Evolutionary conservation across 306 rosid species (phyloP).

Genomic region (Vigna reflexopilosa): DNA sequence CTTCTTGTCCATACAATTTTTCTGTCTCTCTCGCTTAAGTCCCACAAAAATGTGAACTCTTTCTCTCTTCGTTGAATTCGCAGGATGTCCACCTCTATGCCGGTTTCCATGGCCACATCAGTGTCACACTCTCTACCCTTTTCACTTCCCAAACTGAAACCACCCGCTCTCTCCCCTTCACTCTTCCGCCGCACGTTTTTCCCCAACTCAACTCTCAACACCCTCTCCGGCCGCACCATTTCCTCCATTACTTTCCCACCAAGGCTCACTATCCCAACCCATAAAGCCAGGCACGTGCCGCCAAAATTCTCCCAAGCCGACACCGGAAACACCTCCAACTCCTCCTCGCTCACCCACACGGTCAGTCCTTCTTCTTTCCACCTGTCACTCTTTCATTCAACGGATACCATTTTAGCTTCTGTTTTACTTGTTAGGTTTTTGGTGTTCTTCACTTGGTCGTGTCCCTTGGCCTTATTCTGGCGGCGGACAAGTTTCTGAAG

Average conservation of each 20-base stretch:
- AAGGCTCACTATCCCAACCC: conserved; percentile 46
- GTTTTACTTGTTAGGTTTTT: conserved; percentile 53
- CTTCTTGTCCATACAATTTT: conserved; percentile 51
- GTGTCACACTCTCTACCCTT: conserved; percentile 36
- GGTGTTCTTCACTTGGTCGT: conserved; percentile 66
- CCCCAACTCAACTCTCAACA: conserved; percentile 41
- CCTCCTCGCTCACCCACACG: conserved; percentile 57
- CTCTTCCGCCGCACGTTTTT: conserved; percentile 8
- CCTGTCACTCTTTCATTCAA: conserved; percentile 6
- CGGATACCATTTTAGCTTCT: background rate
- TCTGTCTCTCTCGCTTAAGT: too few relatives aligned
- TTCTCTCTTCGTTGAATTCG: background rate
- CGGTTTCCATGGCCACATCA: conserved; percentile 61
- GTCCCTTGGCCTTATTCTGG: conserved; percentile 77
- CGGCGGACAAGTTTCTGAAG: conserved; percentile 69
- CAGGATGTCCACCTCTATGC: background rate
- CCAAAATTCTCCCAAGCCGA: conserved; percentile 58
- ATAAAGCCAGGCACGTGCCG: conserved; percentile 40
- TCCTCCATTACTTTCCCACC: conserved; percentile 36
- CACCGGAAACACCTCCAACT: conserved; percentile 53
- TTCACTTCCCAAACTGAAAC: conserved; percentile 43
- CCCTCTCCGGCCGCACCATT: conserved; percentile 22
- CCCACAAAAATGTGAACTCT: background rate
- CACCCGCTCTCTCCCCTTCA: background rate
- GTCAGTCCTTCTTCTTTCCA: conserved; percentile 55